Evolutionary conservation across 1,139 yeast genomes (phyloP).

Genomic region (Ogataea hybrid): DNA sequence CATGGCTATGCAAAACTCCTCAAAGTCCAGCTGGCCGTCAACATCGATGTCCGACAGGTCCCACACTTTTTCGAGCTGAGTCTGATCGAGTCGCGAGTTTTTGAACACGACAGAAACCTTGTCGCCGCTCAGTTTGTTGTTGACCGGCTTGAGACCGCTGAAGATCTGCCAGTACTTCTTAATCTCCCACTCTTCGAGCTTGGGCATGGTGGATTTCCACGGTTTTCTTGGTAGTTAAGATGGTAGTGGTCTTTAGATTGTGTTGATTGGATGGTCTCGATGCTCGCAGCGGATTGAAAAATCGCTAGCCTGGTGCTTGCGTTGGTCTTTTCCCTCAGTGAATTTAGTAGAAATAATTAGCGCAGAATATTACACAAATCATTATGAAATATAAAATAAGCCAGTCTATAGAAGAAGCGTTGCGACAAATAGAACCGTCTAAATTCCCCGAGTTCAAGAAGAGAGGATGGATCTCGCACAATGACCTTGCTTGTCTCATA

Average conservation of each 20-base stretch:
- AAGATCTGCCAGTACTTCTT: constrained; percentile 97
- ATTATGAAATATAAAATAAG: constrained; percentile 18
- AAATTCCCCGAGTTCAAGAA: constrained; percentile 8
- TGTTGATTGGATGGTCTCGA: too few species aligned
- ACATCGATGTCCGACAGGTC: constrained; percentile 88
- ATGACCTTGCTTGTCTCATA: constrained; percentile 19
- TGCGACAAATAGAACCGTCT: not conserved
- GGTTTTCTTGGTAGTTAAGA: too few species aligned
- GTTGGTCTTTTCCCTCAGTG: too few species aligned
- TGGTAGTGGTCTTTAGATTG: too few species aligned
- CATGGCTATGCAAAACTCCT: constrained; percentile 98
- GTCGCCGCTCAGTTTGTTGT: constrained; percentile 78
- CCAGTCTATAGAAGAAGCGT: constrained; percentile 4
- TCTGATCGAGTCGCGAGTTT: constrained; percentile 79
- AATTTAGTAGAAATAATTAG: too few species aligned
- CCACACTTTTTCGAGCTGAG: constrained; percentile 82
- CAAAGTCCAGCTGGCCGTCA: constrained; percentile 91
- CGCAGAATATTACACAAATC: too few species aligned
- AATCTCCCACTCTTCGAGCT: constrained; percentile 90
- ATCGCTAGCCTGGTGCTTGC: too few species aligned
- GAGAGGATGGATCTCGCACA: constrained; percentile 24
- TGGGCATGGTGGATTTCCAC: constrained; percentile 37
- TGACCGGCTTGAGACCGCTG: constrained; percentile 78
- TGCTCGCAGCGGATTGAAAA: not conserved
- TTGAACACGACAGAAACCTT: constrained; percentile 84